Conservation (phyloP, 2,329 filamentous ascomycete genomes). For the Rasamsonia emersonii region DNA sequence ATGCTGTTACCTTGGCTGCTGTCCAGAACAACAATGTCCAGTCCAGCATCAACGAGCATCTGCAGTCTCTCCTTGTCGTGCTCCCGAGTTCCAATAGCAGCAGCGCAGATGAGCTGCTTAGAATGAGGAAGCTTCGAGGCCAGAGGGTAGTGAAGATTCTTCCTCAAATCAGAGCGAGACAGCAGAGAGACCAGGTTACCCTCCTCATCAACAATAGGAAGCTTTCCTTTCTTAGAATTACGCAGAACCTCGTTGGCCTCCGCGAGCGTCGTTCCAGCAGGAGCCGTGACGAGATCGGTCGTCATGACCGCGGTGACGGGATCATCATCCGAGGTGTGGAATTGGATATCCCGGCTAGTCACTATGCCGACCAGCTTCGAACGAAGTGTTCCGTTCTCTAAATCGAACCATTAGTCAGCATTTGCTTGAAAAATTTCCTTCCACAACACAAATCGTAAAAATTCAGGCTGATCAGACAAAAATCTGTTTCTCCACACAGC, state of each 20-base stretch:
- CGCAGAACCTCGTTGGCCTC: conserved; percentile 92
- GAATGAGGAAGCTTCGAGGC: conserved; percentile 94
- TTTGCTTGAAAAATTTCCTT: conserved; percentile 1
- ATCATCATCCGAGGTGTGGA: conserved; percentile 66
- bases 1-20: conserved; percentile 97
- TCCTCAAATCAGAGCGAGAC: conserved; percentile 90
- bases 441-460: conserved; percentile 5
- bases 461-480: conserved; percentile 37
- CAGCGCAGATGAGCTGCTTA: conserved; percentile 94
- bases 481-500: conserved; percentile 66
- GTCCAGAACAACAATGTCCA: conserved; percentile 93
- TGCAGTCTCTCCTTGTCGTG: conserved; percentile 82
- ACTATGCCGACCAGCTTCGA: conserved; percentile 97
- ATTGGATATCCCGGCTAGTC: conserved; percentile 96
- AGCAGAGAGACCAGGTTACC: conserved; percentile 88
- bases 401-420: conserved; percentile 13
- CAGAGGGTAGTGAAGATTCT: conserved; percentile 94
- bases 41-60: conserved; percentile 84
- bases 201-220: conserved; percentile 77
- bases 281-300: conserved; percentile 83
- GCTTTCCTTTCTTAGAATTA: conserved; percentile 96
- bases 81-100: conserved; percentile 88
- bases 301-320: conserved; percentile 89
- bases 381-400: conserved; percentile 84
- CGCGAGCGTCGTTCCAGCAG: conserved; percentile 67